Percentiles rank a stretch among this genome's conserved stretches.
Evolutionary conservation across 257 asterid species (phyloP).

Genomic region (Catharanthus roseus): DNA sequence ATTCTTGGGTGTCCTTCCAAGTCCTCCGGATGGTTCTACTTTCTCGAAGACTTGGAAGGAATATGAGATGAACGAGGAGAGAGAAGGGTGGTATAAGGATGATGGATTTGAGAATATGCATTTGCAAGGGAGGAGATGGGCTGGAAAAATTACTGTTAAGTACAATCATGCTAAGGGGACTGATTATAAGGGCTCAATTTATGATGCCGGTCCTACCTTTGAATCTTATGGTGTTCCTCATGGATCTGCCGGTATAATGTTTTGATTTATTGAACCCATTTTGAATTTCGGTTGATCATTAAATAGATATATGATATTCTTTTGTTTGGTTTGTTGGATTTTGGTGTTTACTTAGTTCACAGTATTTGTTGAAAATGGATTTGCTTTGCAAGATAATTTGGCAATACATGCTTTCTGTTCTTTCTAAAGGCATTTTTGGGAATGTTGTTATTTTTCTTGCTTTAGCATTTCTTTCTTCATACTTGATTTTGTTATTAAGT

Average conservation of each 20-base stretch:
- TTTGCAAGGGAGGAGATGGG: constrained; percentile 92
- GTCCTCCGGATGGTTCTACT: constrained; percentile 64
- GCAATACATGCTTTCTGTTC: not conserved
- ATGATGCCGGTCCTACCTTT: constrained; percentile 83
- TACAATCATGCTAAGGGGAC: constrained; percentile 55
- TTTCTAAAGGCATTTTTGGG: not conserved
- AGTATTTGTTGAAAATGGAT: not conserved
- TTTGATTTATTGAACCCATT: not conserved
- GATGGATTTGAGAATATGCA: constrained; percentile 85
- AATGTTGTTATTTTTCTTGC: not conserved
- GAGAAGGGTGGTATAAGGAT: constrained; percentile 85
- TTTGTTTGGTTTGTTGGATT: not conserved
- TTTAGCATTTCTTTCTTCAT: not conserved
- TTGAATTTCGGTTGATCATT: not conserved
- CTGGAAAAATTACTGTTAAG: constrained; percentile 59
- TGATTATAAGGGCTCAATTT: constrained; percentile 76
- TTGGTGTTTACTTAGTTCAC: not conserved
- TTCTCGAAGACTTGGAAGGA: constrained; percentile 85
- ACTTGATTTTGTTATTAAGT: no score
- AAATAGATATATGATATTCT: not conserved
- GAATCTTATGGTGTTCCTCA: constrained; percentile 83
- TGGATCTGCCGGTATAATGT: constrained; percentile 73
- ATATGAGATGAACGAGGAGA: constrained; percentile 65
- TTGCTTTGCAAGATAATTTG: not conserved
- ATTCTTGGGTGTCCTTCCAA: constrained; percentile 75